Evolutionary conservation across 2,329 filamentous ascomycete species (phyloP).

Genomic region (Ramularia collo-cygni): DNA sequence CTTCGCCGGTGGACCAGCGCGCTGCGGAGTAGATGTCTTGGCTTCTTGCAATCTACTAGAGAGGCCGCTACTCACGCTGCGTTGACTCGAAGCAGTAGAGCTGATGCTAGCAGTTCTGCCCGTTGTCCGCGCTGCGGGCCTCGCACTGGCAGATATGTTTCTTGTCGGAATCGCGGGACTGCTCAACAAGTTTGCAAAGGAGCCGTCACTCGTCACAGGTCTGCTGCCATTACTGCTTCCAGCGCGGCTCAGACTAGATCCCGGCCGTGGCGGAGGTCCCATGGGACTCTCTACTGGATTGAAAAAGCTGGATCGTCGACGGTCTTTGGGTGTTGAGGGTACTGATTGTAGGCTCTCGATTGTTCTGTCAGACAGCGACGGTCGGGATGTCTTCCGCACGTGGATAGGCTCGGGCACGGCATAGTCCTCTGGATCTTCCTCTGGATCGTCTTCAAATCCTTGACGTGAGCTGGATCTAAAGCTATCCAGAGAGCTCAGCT

Average conservation of each 20-base stretch:
- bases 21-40: conserved; percentile 8
- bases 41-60: conserved; percentile 19
- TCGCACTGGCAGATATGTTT: conserved; percentile 29
- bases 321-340: conserved; percentile 67
- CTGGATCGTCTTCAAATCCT: conserved; percentile 25
- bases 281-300: conserved; percentile 52
- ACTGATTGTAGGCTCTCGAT: conserved; percentile 75
- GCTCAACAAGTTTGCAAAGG: conserved; percentile 21
- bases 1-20: conserved; percentile 15
- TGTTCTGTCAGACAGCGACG: conserved; percentile 73
- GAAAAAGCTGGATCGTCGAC: conserved; percentile 67
- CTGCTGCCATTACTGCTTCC: conserved; percentile 38
- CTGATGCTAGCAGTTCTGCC: conserved; percentile 21
- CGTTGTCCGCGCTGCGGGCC: conserved; percentile 23
- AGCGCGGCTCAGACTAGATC: conserved; percentile 52
- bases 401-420: conserved; percentile 13
- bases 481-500: conserved; percentile 36
- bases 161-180: conserved; percentile 31
- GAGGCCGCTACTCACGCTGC: conserved; percentile 24
- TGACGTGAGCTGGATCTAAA: conserved; percentile 38
- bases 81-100: conserved; percentile 16
- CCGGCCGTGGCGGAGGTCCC: conserved; percentile 56
- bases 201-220: conserved; percentile 41
- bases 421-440: conserved; percentile 18
- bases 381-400: conserved; percentile 36